Percentiles rank a stretch among this genome's conserved stretches.
These are phyloP conservation scores for Cystofilobasidium ferigula DNA, from an alignment of 768 basidiomycete species.

Conservation along the genomic window DNA sequence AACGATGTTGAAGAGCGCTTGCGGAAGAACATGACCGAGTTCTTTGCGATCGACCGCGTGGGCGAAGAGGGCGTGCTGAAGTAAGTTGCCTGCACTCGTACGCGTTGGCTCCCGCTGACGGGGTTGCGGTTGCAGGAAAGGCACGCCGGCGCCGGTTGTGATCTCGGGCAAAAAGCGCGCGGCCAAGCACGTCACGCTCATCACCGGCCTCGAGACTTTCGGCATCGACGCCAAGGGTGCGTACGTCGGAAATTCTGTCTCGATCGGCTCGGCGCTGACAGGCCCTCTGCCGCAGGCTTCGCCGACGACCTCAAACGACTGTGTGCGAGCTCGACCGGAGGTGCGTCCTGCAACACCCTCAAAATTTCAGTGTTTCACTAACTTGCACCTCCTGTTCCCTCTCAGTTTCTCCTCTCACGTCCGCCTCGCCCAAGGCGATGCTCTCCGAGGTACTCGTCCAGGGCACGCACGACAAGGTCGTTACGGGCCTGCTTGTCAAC, in stretches of 20 bases:
- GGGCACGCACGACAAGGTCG: slow-evolving; percentile 62
- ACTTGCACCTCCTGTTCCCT: neutral
- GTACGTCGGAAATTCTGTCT: slow-evolving; percentile 50
- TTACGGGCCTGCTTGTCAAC: slow-evolving; percentile 54
- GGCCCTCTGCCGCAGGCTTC: neutral
- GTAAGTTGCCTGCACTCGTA: slow-evolving; percentile 41
- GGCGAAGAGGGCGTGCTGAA: slow-evolving; percentile 51
- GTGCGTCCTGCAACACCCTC: neutral
- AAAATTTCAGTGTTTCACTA: neutral
- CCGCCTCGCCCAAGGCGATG: slow-evolving; percentile 9
- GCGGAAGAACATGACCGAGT: slow-evolving; percentile 48
- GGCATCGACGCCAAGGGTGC: slow-evolving; percentile 51
- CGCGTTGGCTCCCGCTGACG: neutral
- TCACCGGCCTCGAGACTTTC: slow-evolving; percentile 72
- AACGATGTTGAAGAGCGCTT: slow-evolving; percentile 44
- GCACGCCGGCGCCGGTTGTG: slow-evolving; percentile 56
- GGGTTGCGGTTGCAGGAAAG: slow-evolving; percentile 51
- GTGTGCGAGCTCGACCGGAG: slow-evolving; percentile 13
- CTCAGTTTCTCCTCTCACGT: slow-evolving; percentile 51
- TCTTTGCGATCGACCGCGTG: slow-evolving; percentile 43
- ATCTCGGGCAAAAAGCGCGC: slow-evolving; percentile 63
- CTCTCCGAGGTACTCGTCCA: slow-evolving; percentile 65
- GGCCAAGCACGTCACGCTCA: slow-evolving; percentile 63
- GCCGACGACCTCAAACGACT: slow-evolving; percentile 18
- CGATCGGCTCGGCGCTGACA: neutral